phyloP scores from a whole-genome alignment of 1,284 basidiomycete species.

The Apiotrichum montevideense region DNA sequence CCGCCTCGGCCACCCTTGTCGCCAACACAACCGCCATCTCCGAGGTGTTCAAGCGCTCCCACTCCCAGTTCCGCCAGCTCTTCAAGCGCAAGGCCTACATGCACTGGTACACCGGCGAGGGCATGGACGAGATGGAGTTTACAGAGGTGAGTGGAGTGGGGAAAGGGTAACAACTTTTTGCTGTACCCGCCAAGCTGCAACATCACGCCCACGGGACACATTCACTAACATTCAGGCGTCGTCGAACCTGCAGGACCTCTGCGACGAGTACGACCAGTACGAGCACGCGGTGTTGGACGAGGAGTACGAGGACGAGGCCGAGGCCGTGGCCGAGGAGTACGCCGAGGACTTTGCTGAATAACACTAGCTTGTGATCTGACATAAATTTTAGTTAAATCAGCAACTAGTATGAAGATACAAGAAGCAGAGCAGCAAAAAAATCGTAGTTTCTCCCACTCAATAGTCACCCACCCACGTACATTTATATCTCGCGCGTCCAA shows the following conservation, averaged over 20 bases:
- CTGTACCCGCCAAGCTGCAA: too few relatives aligned
- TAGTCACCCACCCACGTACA: too few relatives aligned
- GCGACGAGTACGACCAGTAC: conserved; percentile 43
- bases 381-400: background rate
- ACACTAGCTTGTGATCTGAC: background rate
- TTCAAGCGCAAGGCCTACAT: conserved; percentile 90
- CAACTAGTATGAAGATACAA: too few relatives aligned
- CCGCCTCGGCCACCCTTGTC: conserved; percentile 69
- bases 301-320: conserved; percentile 26
- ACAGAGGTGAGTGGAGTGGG: conserved; percentile 52
- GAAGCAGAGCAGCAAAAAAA: too few relatives aligned
- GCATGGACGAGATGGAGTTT: conserved; percentile 90
- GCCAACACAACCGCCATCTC: conserved; percentile 74
- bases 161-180: too few relatives aligned
- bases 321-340: conserved; percentile 15
- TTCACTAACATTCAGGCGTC: background rate
- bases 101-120: conserved; percentile 84
- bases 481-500: too few relatives aligned
- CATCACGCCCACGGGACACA: too few relatives aligned
- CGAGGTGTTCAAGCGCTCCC: conserved; percentile 79
- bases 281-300: conserved; percentile 24
- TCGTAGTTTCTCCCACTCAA: too few relatives aligned
- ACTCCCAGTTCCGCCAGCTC: conserved; percentile 66
- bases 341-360: conserved; percentile 15
- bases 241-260: conserved; percentile 42